phyloP scores from a whole-genome alignment of 2,329 filamentous ascomycete species.

The Exophiala bonariae region DNA sequence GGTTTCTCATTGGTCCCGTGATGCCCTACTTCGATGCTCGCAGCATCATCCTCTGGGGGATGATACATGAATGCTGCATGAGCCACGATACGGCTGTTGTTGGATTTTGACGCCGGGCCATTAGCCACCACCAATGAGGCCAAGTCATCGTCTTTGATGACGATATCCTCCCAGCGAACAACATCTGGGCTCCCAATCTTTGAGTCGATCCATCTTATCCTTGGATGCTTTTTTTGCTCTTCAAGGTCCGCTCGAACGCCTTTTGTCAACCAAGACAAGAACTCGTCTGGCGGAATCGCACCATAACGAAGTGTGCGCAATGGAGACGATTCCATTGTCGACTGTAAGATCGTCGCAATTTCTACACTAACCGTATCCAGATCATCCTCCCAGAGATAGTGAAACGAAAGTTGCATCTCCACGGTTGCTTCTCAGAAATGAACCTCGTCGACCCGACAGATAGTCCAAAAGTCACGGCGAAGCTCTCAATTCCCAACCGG shows the following conservation, averaged over 20 bases:
- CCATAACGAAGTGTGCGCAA: slow-evolving; percentile 10
- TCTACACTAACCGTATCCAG: neutral
- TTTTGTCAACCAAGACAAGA: slow-evolving; percentile 7
- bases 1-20: neutral
- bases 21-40: too few relatives aligned
- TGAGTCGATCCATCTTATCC: slow-evolving; percentile 3
- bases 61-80: slow-evolving; percentile 14
- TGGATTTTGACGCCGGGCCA: neutral
- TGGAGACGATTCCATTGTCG: slow-evolving; percentile 6
- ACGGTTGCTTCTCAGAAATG: neutral
- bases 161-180: slow-evolving; percentile 7
- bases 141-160: slow-evolving; percentile 12
- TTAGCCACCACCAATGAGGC: neutral
- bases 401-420: neutral
- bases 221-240: slow-evolving; percentile 3
- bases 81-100: slow-evolving; percentile 6
- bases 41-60: neutral
- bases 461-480: too few relatives aligned
- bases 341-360: slow-evolving; percentile 9
- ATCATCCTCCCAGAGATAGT: neutral
- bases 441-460: neutral
- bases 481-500: too few relatives aligned
- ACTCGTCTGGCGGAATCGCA: slow-evolving; percentile 2
- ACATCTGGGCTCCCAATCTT: slow-evolving; percentile 4
- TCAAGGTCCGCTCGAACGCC: slow-evolving; percentile 1